Evolutionary conservation across 768 basidiomycete genomes (phyloP).

Genomic region (Naganishia friedmannii): DNA sequence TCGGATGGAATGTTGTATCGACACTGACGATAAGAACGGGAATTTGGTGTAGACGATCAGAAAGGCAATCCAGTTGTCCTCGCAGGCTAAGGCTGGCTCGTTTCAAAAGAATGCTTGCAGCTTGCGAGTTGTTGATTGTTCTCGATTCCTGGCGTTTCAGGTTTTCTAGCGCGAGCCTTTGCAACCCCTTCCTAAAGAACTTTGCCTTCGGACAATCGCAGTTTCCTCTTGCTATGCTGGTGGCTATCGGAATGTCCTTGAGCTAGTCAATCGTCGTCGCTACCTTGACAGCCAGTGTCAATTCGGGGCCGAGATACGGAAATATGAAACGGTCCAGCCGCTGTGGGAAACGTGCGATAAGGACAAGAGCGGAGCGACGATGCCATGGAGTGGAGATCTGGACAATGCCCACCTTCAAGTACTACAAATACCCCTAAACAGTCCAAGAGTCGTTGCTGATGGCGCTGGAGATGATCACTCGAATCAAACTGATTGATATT

Average conservation of each 20-base stretch:
- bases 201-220: too few species aligned
- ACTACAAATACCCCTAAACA: neutral
- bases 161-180: too few species aligned
- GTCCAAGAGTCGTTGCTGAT: neutral
- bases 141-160: constrained; percentile 8
- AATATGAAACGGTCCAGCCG: neutral
- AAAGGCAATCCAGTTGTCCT: neutral
- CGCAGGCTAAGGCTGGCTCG: neutral
- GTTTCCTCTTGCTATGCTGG: too few species aligned
- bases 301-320: neutral
- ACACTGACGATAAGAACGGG: neutral
- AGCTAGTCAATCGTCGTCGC: neutral
- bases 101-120: too few species aligned
- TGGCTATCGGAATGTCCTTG: too few species aligned
- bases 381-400: neutral
- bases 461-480: neutral
- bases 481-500: neutral
- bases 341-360: neutral
- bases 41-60: neutral
- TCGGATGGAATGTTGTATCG: neutral
- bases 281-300: neutral
- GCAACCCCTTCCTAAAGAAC: too few species aligned
- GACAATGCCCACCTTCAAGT: neutral
- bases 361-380: neutral
- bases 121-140: too few species aligned